Percentiles rank a stretch among this genome's conserved stretches.
phyloP scores from a whole-genome alignment of 257 asterid species.

The Sherardia arvensis region DNA sequence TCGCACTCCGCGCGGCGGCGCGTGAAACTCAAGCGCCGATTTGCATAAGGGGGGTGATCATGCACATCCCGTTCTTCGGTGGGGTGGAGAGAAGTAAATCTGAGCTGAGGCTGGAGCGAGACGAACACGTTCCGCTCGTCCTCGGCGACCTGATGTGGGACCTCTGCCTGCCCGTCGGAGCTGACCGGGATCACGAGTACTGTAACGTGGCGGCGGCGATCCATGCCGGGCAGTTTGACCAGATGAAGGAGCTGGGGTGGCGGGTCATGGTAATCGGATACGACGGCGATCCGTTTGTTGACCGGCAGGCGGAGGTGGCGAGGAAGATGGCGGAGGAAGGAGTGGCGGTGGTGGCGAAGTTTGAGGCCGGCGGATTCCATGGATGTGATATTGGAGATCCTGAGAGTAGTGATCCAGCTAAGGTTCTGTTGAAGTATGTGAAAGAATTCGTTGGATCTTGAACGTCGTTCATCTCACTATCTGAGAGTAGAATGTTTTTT shows the following conservation, averaged over 20 bases:
- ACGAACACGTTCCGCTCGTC: slow-evolving; percentile 12
- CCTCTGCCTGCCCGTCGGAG: slow-evolving; percentile 30
- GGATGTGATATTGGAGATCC: not conserved
- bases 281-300: not conserved
- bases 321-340: not conserved
- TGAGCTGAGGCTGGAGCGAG: slow-evolving; percentile 23
- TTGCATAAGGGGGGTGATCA: slow-evolving; percentile 37
- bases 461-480: no score
- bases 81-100: slow-evolving; percentile 39
- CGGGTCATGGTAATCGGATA: not conserved
- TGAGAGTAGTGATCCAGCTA: not conserved
- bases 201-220: not conserved
- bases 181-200: slow-evolving; percentile 39
- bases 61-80: slow-evolving; percentile 43
- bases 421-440: not conserved
- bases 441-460: not conserved
- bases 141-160: slow-evolving; percentile 33
- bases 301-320: not conserved
- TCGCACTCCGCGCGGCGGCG: slow-evolving; percentile 24
- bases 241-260: not conserved
- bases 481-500: no score
- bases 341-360: not conserved
- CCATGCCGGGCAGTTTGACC: not conserved
- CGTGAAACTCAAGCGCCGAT: slow-evolving; percentile 20
- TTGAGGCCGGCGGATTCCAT: not conserved